Evolutionary conservation across 345 rosid species (phyloP), one percentile per base, ranked within the genome.

Genomic region (Schrenkiella parvula): DNA sequence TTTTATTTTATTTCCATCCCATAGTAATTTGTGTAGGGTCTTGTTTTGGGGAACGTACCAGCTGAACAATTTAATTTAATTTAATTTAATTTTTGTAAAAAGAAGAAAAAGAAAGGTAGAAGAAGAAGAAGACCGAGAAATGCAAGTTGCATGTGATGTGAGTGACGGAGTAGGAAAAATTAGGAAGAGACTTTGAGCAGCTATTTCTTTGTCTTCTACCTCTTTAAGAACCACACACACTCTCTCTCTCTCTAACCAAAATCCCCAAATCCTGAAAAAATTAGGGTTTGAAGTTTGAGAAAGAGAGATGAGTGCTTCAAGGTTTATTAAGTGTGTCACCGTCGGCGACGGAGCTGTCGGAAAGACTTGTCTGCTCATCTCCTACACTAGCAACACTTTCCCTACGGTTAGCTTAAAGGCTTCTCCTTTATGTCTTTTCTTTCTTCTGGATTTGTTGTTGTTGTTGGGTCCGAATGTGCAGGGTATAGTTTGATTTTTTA

Each of bases 291-390:
- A 26, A 43, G 15, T 34, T 28, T 22, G 65, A 56, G 48, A 57
- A 41, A 50, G 55, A 50, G 32, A 51, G 23, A 87, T 87, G 89
- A 87, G 89, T 78, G 89, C 85, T 56, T 87, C 92, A 2, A 80
- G 86, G 79, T 87, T 87, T 81, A 87, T 87, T 15, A 87, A 87
- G 81, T 87, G 92, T 67, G 92, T 85, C 55, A 87, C 92, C 1
- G 89, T 87, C 68, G 89, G 89, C 32, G 92, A 87, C 68, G 89
- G 92, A 23, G 92, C 89, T 61, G 92, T 87, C 61, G 89, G 92
- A 58, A 87, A 87, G 73, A 87, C 92, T 44, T 87, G 92, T 84
- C 82, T 87, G 72, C 91, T 87, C 66, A 87, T 87, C 70, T 86
- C 90, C 82, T 86, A 86, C 80, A 86, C 90, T 32, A 85, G 88